Percentiles rank a stretch among this genome's conserved stretches.
phyloP scores from a whole-genome alignment of 306 rosid species.

The Cucurbita maxima region DNA sequence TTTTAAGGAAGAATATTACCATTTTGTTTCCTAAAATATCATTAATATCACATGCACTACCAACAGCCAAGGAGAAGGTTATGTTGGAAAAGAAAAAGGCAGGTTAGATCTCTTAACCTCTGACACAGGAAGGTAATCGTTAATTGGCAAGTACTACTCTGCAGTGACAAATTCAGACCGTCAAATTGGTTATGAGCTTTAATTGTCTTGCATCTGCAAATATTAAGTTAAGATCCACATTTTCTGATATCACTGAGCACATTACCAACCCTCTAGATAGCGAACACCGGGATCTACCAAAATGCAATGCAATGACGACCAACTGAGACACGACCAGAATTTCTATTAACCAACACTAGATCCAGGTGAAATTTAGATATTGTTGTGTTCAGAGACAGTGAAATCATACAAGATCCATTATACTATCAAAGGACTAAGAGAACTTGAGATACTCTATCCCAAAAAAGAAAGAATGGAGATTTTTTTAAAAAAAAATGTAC shows the following conservation, averaged over 20 bases:
- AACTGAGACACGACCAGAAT: not conserved
- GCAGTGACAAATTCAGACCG: not conserved
- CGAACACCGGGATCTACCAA: not conserved
- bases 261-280: not conserved
- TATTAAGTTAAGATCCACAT: not conserved
- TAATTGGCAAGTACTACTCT: not conserved
- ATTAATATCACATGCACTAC: not conserved
- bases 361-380: not conserved
- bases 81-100: not conserved
- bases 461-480: not conserved
- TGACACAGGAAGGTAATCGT: not conserved
- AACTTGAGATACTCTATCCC: not conserved
- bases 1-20: not conserved
- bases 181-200: not conserved
- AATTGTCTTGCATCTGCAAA: not conserved
- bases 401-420: not conserved
- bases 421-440: not conserved
- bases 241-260: not conserved
- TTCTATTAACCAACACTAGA: not conserved
- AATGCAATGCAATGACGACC: not conserved
- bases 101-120: not conserved
- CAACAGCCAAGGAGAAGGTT: not conserved
- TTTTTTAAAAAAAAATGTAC: slow-evolving; percentile 4
- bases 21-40: not conserved
- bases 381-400: not conserved